These are phyloP conservation scores for Suillus ampliporus DNA, from an alignment of 768 basidiomycete species.

Conservation along the genomic window DNA sequence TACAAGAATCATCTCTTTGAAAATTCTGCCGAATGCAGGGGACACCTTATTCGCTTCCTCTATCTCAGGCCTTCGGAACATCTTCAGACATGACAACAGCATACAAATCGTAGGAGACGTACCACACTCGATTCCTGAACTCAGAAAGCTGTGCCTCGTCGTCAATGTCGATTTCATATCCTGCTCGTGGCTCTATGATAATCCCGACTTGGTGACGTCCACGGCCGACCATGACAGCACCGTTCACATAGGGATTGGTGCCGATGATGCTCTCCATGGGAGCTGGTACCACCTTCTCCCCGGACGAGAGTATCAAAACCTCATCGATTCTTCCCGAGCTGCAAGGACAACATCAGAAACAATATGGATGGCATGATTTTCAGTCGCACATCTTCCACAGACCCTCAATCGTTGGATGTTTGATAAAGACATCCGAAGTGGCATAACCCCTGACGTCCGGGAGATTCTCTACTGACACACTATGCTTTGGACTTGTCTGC, in stretches of 20 bases:
- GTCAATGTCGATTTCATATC: conserved; percentile 23
- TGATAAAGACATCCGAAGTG: conserved; percentile 48
- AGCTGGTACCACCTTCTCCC: conserved; percentile 31
- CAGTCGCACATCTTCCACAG: conserved; percentile 41
- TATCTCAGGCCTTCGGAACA: conserved; percentile 42
- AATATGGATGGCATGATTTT: neutral
- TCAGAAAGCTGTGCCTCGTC: conserved; percentile 30
- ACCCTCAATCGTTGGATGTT: conserved; percentile 48
- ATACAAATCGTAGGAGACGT: neutral
- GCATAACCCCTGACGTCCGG: conserved; percentile 47
- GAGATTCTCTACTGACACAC: conserved; percentile 37
- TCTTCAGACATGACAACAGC: neutral
- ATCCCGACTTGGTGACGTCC: conserved; percentile 39
- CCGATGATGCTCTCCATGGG: conserved; percentile 35
- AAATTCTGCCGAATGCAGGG: conserved; percentile 50
- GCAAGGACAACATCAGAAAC: neutral
- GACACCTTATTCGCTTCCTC: conserved; percentile 51
- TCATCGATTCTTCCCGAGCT: conserved; percentile 40
- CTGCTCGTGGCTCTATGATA: conserved; percentile 34
- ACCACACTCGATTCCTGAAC: conserved; percentile 41
- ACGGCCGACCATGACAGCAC: conserved; percentile 41
- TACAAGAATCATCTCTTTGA: conserved; percentile 61
- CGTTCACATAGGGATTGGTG: conserved; percentile 26
- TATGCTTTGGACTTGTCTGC: conserved; percentile 12
- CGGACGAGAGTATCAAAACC: conserved; percentile 37